Evolutionary conservation across 371 early-diverging fungal genomes (phyloP), one percentile per base, ranked within the genome.

Genomic region (Mucor irregularis): DNA sequence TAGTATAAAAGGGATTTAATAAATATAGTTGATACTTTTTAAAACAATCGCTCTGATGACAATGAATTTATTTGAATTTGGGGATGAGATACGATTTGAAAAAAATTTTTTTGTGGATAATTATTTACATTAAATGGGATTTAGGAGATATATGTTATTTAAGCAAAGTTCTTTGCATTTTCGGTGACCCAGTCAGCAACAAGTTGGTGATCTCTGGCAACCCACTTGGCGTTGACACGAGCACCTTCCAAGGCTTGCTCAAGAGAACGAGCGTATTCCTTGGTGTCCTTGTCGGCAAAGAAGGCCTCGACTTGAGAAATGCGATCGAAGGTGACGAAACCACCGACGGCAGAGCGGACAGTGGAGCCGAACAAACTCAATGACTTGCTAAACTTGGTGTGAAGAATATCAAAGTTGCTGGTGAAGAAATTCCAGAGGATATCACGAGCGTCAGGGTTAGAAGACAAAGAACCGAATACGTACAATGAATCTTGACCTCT

Each of bases 201-300:
- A 31, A 76, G 76, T 14, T 76, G 76, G 16, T 81, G 62, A 61
- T 95, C 95, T 47, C 93, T 79, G 47, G 81, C 66, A 40, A 94
- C 69, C 93, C 96, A 96, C 42, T 81, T 73, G 8, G 93, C 84
- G 58, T 84, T 88, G 51, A 85, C 76, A 9, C 85, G 73, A 52
- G 94, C 83, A n/a, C 78, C 82, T 75, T 98, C 98, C 16, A 96
- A 62, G 28, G 89, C 84, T 69, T 97, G 98, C 34, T 91, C 81
- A 17, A 95, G 51, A 19, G 86, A 79, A 30, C 94, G 77, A 30
- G 75, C 84, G 66, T 89, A 85, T 42, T 82, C 75, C 60, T 81
- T 83, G n/a, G 87, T 87, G 53, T 93, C 84, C 69, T 89, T 87
- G 40, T 73, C 81, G 11, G 80, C 80, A 76, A 94, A 92, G 76